These are phyloP conservation scores for Apiospora koreana DNA, from an alignment of 2,329 filamentous ascomycete species.

Conservation along the genomic window DNA sequence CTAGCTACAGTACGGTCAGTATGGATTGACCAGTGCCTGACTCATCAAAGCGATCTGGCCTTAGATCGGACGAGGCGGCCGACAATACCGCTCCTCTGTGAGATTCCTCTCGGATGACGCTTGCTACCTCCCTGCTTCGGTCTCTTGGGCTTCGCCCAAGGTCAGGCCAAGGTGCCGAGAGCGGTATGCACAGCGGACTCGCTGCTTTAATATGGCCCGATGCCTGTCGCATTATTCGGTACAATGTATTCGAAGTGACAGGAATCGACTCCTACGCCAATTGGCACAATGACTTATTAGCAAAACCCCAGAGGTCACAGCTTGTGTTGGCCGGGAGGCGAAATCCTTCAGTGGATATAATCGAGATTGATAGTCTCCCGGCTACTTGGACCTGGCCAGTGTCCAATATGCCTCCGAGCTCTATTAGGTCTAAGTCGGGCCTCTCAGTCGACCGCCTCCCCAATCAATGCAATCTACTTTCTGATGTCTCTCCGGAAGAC, in stretches of 20 bases:
- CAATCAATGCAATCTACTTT: not conserved
- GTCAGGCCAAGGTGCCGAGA: not conserved
- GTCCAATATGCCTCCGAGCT: not conserved
- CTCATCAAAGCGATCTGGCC: not conserved
- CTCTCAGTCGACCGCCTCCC: not conserved
- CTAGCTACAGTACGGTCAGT: not conserved
- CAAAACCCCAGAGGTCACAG: not conserved
- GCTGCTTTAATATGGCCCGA: not conserved
- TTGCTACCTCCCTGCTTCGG: not conserved
- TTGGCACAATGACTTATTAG: not conserved
- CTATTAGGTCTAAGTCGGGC: not conserved
- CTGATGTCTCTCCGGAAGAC: conserved; percentile 3
- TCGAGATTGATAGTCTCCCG: conserved; percentile 1
- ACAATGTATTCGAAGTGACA: not conserved
- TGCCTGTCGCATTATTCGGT: not conserved
- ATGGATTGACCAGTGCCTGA: not conserved
- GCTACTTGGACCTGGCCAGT: not conserved
- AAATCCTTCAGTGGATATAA: not conserved
- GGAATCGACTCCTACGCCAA: not conserved
- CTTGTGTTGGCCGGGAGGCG: not conserved
- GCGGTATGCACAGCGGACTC: not conserved
- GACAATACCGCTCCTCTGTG: not conserved
- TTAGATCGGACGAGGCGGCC: not conserved
- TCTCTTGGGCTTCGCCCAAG: not conserved
- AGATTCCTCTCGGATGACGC: not conserved